Percentiles rank a stretch among this genome's conserved stretches.
These are phyloP conservation scores for Tripterygium wilfordii DNA, from an alignment of 177 flowering plant genomes.

Conservation along the genomic window DNA sequence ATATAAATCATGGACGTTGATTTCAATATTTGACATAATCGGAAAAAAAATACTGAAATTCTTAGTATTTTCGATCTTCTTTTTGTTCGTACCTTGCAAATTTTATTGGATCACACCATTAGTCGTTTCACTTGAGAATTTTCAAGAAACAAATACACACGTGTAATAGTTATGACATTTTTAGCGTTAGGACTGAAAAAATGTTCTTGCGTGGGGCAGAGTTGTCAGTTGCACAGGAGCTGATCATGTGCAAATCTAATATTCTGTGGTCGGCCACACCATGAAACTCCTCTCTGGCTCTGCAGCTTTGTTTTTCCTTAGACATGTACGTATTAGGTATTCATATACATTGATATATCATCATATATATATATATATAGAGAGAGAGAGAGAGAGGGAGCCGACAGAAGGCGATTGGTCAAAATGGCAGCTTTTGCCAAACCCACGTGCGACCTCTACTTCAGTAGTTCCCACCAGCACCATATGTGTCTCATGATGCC, in stretches of 20 bases:
- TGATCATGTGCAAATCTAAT: not conserved
- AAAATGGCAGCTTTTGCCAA: constrained; percentile 18
- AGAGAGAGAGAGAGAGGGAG: not conserved
- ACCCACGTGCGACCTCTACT: constrained; percentile 31
- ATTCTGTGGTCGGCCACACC: constrained; percentile 5
- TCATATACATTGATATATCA: too few species aligned
- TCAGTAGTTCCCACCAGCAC: constrained; percentile 16
- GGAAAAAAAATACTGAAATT: too few species aligned
- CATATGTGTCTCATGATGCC: constrained; percentile 7
- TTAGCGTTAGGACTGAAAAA: not conserved
- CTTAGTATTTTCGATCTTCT: too few species aligned
- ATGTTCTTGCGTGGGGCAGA: not conserved
- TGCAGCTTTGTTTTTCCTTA: too few species aligned
- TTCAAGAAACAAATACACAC: too few species aligned
- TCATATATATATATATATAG: too few species aligned
- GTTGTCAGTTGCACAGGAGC: not conserved
- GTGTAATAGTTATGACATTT: not conserved
- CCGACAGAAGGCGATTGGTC: constrained; percentile 10
- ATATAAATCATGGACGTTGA: too few species aligned
- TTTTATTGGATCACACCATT: too few species aligned
- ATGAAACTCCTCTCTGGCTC: not conserved
- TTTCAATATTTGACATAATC: too few species aligned
- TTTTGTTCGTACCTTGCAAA: constrained; percentile 6
- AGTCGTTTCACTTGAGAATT: too few species aligned
- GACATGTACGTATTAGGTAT: not conserved